A percentile compares a stretch with the other conserved stretches of the same genome.
phyloP scores from a whole-genome alignment of 139 green algal genomes.

The Microglena sp. region DNA sequence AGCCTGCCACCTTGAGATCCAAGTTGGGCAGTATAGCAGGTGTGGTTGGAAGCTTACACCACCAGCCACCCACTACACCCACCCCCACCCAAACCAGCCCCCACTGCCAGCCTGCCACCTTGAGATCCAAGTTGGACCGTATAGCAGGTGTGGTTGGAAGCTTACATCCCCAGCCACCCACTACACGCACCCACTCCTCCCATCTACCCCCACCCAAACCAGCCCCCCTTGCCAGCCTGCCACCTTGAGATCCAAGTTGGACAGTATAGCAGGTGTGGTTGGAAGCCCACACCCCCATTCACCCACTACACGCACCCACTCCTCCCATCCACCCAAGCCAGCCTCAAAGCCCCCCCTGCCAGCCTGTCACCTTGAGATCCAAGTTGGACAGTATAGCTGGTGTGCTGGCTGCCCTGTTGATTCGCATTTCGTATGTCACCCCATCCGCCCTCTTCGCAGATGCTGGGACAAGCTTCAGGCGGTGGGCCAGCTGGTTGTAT shows the following conservation, averaged over 20 bases:
- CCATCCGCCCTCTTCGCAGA: constrained; percentile 75
- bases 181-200: background rate
- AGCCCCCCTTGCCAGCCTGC: too few species aligned
- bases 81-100: too few species aligned
- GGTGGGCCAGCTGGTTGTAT: constrained; percentile 60
- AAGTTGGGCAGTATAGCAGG: too few species aligned
- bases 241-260: background rate
- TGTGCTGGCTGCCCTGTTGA: constrained; percentile 40
- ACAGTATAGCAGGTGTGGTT: background rate
- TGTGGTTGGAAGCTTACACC: too few species aligned
- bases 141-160: background rate
- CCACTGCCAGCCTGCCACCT: too few species aligned
- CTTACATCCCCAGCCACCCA: background rate
- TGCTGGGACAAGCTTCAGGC: constrained; percentile 68
- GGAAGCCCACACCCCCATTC: background rate
- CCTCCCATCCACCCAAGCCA: background rate
- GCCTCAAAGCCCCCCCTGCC: background rate
- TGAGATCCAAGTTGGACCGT: too few species aligned
- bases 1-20: too few species aligned
- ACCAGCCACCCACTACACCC: too few species aligned
- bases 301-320: background rate
- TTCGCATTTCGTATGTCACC: constrained; percentile 56
- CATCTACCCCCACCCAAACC: too few species aligned
- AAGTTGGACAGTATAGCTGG: constrained; percentile 50
- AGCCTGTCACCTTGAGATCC: constrained; percentile 63